Evolutionary conservation across 2,329 filamentous ascomycete genomes (phyloP).

Genomic region (Phialophora macrospora): DNA sequence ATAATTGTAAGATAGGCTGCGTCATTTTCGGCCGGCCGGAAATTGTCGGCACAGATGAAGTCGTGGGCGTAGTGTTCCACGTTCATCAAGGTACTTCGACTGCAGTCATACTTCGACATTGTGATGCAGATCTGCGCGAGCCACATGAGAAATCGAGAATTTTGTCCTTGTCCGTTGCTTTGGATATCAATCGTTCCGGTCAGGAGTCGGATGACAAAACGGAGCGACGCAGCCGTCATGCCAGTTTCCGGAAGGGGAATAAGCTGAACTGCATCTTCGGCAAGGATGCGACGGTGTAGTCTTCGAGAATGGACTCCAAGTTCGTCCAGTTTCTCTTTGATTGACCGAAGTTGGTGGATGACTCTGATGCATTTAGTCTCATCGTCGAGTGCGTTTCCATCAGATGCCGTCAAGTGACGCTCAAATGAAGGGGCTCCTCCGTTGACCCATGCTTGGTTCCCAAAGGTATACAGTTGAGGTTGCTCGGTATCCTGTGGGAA

Average conservation of each 20-base stretch:
- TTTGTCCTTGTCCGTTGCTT: neutral
- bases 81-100: neutral
- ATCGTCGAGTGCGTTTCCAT: neutral
- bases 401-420: neutral
- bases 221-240: constrained; percentile 7
- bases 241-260: neutral
- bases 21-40: constrained; percentile 5
- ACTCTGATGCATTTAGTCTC: neutral
- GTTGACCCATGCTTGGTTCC: neutral
- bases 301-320: neutral
- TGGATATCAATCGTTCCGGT: neutral
- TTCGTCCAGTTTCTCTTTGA: neutral
- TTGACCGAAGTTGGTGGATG: neutral
- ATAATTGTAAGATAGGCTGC: constrained; percentile 17
- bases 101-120: constrained; percentile 13
- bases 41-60: neutral
- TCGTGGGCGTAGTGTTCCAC: neutral
- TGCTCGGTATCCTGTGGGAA: neutral
- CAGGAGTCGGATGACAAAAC: constrained; percentile 11
- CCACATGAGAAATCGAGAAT: constrained; percentile 5
- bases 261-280: neutral
- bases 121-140: constrained; percentile 18
- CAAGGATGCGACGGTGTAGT: constrained; percentile 2
- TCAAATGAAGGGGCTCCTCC: constrained; percentile 13
- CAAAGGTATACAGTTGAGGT: constrained; percentile 6